Conservation (phyloP, 768 basidiomycete genomes). For the Auriscalpium vulgare region DNA sequence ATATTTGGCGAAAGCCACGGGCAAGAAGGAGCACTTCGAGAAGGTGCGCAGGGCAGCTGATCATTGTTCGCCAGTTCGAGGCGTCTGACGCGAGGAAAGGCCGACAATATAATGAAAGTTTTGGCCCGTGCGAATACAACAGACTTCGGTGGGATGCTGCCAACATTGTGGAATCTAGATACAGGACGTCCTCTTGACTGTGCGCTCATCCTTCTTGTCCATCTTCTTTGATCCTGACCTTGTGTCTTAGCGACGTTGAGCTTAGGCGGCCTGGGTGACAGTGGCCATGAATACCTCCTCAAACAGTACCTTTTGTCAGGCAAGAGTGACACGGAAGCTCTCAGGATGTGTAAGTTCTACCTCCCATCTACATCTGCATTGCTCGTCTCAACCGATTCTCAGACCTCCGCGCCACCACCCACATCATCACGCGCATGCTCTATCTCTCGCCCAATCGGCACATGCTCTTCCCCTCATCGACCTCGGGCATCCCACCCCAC, state of each 20-base stretch:
- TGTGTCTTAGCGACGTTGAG: conserved; percentile 32
- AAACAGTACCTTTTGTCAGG: conserved; percentile 67
- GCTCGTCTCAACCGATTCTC: background rate
- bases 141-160: conserved; percentile 54
- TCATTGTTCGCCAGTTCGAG: background rate
- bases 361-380: background rate
- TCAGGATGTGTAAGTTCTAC: conserved; percentile 55
- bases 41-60: conserved; percentile 31
- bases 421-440: conserved; percentile 57
- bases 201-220: conserved; percentile 23
- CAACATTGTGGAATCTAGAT: conserved; percentile 46
- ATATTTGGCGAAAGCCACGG: conserved; percentile 74
- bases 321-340: conserved; percentile 46
- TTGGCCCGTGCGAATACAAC: conserved; percentile 40
- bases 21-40: conserved; percentile 53
- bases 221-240: conserved; percentile 18
- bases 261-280: conserved; percentile 63
- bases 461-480: conserved; percentile 54
- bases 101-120: conserved; percentile 36
- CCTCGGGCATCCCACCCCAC: conserved; percentile 31
- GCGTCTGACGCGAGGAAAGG: conserved; percentile 28
- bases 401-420: conserved; percentile 57
- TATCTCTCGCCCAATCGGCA: conserved; percentile 57
- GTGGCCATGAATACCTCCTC: conserved; percentile 70
- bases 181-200: conserved; percentile 38